Conservation (phyloP, 176 grass and related monocot species). For the Aegilops sharonensis region DNA sequence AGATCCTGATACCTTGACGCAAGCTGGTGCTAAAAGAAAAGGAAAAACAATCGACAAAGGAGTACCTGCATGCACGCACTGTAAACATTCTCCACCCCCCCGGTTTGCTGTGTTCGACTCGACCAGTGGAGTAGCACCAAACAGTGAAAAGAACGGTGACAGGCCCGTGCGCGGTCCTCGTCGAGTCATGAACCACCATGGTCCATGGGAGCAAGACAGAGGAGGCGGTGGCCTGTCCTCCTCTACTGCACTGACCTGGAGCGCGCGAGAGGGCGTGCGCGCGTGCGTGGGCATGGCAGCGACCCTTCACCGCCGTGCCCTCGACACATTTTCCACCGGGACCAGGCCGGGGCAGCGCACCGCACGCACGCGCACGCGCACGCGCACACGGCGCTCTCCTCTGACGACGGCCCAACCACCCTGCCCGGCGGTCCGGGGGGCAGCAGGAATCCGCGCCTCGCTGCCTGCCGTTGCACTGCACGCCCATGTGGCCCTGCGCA, state of each 20-base stretch:
- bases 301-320: background rate
- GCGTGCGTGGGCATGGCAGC: background rate
- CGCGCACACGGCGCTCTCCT: background rate
- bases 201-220: background rate
- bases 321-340: constrained; percentile 47
- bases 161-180: no score
- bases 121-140: no score
- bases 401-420: constrained; percentile 38
- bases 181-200: background rate
- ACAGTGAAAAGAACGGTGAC: no score
- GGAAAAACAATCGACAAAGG: no score
- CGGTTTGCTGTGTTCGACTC: no score
- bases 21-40: no score
- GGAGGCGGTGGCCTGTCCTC: background rate
- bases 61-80: no score
- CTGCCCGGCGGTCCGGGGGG: constrained; percentile 24
- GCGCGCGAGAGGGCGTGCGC: background rate
- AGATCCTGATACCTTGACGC: no score
- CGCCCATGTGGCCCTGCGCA: constrained; percentile 19
- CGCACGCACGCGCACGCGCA: background rate
- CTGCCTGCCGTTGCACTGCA: constrained; percentile 22
- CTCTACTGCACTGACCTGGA: background rate
- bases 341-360: background rate
- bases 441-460: constrained; percentile 30
- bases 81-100: no score